Evolutionary conservation across 2,329 filamentous ascomycete species (phyloP).

Genomic region (Clarireedia paspali): DNA sequence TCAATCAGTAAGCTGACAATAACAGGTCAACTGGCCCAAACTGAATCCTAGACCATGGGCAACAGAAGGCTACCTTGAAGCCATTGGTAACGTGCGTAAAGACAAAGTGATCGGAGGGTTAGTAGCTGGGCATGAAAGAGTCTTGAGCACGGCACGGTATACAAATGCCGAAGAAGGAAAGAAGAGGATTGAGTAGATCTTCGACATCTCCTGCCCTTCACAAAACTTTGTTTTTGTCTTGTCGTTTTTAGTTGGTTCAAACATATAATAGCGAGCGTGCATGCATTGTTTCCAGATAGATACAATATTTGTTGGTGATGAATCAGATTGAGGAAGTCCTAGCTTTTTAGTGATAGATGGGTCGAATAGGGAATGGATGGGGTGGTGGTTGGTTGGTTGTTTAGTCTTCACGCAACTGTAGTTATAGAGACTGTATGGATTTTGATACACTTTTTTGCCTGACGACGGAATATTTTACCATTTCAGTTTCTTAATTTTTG

Average conservation of each 20-base stretch:
- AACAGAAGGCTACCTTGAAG: conserved; percentile 80
- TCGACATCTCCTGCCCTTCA: background rate
- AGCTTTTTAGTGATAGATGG: too few relatives aligned
- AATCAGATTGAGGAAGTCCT: too few relatives aligned
- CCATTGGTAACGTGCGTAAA: conserved; percentile 73
- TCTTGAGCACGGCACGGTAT: conserved; percentile 73
- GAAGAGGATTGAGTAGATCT: conserved; percentile 73
- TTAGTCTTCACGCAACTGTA: too few relatives aligned
- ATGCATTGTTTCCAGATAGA: background rate
- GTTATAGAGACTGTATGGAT: too few relatives aligned
- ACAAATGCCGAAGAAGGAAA: conserved; percentile 92
- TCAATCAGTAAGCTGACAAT: background rate
- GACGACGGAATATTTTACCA: too few relatives aligned
- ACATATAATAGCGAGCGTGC: background rate
- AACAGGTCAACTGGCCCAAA: conserved; percentile 94
- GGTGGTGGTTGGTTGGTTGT: too few relatives aligned
- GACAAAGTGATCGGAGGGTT: conserved; percentile 74
- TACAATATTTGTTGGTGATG: too few relatives aligned
- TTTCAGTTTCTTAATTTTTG: too few relatives aligned
- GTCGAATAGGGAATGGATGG: too few relatives aligned
- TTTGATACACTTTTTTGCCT: too few relatives aligned
- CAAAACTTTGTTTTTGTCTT: background rate
- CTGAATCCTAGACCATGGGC: conserved; percentile 84
- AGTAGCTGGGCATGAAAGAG: conserved; percentile 68
- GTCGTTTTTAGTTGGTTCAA: background rate